Conservation (phyloP, 371 early-diverging fungal genomes). For the Saksenaea vasiformis region DNA sequence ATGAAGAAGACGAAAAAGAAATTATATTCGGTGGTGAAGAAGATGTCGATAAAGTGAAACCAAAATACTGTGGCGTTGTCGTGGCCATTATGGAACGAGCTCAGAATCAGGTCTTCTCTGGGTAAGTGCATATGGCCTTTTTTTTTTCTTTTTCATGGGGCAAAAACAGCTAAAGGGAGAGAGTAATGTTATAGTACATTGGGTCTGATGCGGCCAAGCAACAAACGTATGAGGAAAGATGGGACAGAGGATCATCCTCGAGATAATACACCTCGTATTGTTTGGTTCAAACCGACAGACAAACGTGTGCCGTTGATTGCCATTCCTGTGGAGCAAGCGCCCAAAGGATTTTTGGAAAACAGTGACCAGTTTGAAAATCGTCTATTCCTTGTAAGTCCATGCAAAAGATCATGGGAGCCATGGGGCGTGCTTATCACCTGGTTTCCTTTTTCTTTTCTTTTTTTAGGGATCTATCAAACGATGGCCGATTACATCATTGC, state of each 20-base stretch:
- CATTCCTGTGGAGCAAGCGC: constrained; percentile 71
- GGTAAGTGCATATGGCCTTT: too few species aligned
- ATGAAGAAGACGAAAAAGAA: constrained; percentile 58
- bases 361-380: constrained; percentile 55
- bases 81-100: constrained; percentile 68
- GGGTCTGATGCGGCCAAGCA: constrained; percentile 57
- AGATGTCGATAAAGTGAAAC: constrained; percentile 53
- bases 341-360: constrained; percentile 64
- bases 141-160: constrained; percentile 3
- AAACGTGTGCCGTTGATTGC: constrained; percentile 78
- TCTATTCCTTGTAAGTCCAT: constrained; percentile 58
- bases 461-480: constrained; percentile 62
- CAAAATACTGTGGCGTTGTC: constrained; percentile 64
- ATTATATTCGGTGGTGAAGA: constrained; percentile 55
- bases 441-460: not conserved
- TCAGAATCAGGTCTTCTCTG: constrained; percentile 63
- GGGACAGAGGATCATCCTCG: constrained; percentile 13
- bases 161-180: too few species aligned
- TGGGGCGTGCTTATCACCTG: not conserved
- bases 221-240: constrained; percentile 41
- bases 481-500: constrained; percentile 74
- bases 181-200: constrained; percentile 48
- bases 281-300: constrained; percentile 90
- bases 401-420: not conserved
- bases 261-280: constrained; percentile 46